These are phyloP conservation scores for Galerina sulciceps DNA, from an alignment of 768 basidiomycete genomes.

Conservation along the genomic window DNA sequence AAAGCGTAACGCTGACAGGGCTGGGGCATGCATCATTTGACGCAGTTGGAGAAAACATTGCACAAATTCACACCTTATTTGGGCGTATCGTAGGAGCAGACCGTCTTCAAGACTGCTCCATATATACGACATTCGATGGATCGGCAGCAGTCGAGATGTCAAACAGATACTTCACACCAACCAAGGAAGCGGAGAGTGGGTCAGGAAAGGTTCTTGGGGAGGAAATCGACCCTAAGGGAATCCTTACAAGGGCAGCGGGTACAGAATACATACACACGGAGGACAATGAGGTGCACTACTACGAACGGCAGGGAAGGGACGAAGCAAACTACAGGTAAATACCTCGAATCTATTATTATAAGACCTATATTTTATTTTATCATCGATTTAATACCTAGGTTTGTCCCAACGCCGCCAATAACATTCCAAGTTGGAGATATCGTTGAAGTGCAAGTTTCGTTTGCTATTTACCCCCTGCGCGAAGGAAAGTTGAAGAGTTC, in stretches of 20 bases:
- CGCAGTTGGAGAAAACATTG: background rate
- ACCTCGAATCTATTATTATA: too few species aligned
- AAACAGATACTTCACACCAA: slow-evolving; percentile 12
- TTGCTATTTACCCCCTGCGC: slow-evolving; percentile 9
- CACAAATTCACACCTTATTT: background rate
- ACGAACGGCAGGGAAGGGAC: background rate
- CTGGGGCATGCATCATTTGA: background rate
- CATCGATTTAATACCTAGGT: slow-evolving; percentile 3
- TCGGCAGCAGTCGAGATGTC: background rate
- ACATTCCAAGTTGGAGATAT: slow-evolving; percentile 20
- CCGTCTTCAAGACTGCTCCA: background rate
- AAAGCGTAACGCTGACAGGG: slow-evolving; percentile 8
- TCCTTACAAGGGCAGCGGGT: slow-evolving; percentile 4
- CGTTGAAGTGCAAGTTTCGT: slow-evolving; percentile 20
- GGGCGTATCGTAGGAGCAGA: slow-evolving; percentile 1
- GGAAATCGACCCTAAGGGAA: slow-evolving; percentile 6
- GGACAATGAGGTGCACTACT: slow-evolving; percentile 11
- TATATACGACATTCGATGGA: background rate
- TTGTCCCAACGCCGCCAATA: slow-evolving; percentile 1
- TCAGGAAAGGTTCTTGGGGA: background rate
- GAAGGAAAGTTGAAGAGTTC: slow-evolving; percentile 10
- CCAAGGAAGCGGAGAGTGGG: background rate
- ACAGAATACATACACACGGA: background rate
- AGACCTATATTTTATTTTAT: too few species aligned
- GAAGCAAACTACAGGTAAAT: background rate